phyloP scores from a whole-genome alignment of 148 eudicot genomes.

The Persicaria maculosa region DNA sequence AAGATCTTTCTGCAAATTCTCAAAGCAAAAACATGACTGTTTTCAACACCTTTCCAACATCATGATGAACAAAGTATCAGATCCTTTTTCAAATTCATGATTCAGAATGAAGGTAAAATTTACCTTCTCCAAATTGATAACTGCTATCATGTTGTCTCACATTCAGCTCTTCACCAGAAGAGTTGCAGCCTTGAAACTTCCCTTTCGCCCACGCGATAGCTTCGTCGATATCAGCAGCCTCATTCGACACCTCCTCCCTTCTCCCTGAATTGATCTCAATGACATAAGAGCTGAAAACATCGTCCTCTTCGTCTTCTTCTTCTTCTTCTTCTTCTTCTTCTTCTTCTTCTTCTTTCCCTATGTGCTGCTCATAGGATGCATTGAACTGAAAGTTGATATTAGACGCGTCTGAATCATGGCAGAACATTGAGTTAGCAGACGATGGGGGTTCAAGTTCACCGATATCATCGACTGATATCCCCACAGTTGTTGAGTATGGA shows the following conservation, averaged over 20 bases:
- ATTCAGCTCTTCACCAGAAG: neutral
- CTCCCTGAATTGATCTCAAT: conserved; percentile 8
- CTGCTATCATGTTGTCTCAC: conserved; percentile 11
- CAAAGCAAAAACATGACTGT: neutral
- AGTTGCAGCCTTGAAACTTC: conserved; percentile 33
- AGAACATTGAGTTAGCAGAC: conserved; percentile 16
- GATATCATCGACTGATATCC: conserved; percentile 29
- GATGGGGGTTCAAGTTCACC: conserved; percentile 40
- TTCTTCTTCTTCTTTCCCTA: neutral
- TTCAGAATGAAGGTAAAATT: neutral
- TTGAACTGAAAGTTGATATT: neutral
- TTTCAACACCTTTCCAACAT: neutral
- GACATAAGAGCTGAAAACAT: conserved; percentile 1
- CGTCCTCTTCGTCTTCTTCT: neutral
- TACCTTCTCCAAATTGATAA: conserved; percentile 12
- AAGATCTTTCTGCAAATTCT: conserved; percentile 9
- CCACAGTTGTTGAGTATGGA: conserved; percentile 21
- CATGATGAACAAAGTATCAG: neutral
- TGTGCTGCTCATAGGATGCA: neutral
- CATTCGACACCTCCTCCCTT: conserved; percentile 33
- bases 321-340: neutral
- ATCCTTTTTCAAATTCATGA: neutral
- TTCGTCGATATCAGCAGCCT: conserved; percentile 46
- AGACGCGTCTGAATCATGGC: neutral
- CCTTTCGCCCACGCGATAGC: conserved; percentile 89